phyloP scores from a whole-genome alignment of 208 protist genomes.

The Leishmania aethiopica region DNA sequence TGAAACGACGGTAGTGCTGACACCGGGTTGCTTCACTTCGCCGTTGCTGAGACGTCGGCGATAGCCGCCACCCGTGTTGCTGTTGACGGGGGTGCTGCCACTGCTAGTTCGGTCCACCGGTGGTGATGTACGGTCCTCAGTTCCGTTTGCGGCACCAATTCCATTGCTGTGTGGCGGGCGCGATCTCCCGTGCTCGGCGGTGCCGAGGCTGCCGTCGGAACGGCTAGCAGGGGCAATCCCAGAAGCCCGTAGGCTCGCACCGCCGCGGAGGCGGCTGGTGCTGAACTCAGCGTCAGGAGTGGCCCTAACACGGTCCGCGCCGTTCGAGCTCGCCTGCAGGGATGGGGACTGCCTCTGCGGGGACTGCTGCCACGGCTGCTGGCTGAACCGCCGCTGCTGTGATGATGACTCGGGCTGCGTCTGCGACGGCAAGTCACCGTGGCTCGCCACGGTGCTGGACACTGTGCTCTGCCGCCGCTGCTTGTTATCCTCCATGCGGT shows the following conservation, averaged over 20 bases:
- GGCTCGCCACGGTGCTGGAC: background rate
- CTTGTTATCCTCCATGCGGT: conserved; percentile 14
- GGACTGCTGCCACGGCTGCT: background rate
- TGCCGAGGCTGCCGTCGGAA: background rate
- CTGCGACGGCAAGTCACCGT: background rate
- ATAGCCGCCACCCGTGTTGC: background rate
- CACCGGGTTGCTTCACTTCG: background rate
- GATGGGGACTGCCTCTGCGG: background rate
- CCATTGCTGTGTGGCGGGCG: background rate
- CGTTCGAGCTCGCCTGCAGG: background rate
- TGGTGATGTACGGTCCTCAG: background rate
- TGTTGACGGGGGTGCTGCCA: background rate
- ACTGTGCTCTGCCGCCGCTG: background rate
- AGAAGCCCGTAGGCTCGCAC: background rate
- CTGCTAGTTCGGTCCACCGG: background rate
- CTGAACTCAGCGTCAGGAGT: background rate
- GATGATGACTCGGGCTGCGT: background rate
- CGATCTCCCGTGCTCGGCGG: background rate
- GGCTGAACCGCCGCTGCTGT: background rate
- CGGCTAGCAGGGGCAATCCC: background rate
- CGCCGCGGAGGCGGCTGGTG: background rate
- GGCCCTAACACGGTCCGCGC: background rate
- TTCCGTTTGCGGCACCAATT: background rate
- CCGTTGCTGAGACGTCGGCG: background rate
- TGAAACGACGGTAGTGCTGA: background rate